These are phyloP conservation scores for Cladosporium cucumerinum DNA, from an alignment of 2,329 filamentous ascomycete genomes.

Conservation along the genomic window DNA sequence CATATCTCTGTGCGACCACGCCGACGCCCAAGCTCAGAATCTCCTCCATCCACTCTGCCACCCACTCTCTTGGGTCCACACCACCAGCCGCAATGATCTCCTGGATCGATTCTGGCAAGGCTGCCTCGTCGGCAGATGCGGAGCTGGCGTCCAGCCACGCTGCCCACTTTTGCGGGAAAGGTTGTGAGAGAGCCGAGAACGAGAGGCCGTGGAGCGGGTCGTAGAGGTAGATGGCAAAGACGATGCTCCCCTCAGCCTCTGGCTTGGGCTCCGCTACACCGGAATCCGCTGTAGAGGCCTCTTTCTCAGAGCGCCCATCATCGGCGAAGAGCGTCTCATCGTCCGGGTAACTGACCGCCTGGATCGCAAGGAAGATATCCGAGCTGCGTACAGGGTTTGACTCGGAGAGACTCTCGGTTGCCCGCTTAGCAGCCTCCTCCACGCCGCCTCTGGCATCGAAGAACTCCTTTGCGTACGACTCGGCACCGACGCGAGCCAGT, in stretches of 20 bases:
- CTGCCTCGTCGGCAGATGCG: slow-evolving; percentile 32
- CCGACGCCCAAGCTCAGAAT: slow-evolving; percentile 73
- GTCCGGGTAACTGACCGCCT: slow-evolving; percentile 69
- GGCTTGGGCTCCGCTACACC: slow-evolving; percentile 49
- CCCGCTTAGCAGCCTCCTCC: slow-evolving; percentile 73
- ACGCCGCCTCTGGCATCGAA: slow-evolving; percentile 75
- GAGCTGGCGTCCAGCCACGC: slow-evolving; percentile 80
- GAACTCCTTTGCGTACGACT: slow-evolving; percentile 82
- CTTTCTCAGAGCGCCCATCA: slow-evolving; percentile 40
- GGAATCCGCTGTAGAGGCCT: slow-evolving; percentile 48
- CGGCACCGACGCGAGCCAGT: slow-evolving; percentile 82
- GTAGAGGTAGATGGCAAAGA: slow-evolving; percentile 74
- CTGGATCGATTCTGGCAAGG: slow-evolving; percentile 76
- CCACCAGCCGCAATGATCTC: slow-evolving; percentile 72
- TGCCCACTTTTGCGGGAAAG: slow-evolving; percentile 80
- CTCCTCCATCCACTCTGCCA: slow-evolving; percentile 96
- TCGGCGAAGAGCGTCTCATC: slow-evolving; percentile 66
- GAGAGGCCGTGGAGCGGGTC: slow-evolving; percentile 90
- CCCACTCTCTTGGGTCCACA: slow-evolving; percentile 94
- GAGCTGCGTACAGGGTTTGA: slow-evolving; percentile 86
- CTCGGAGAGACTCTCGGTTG: slow-evolving; percentile 74
- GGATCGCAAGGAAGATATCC: slow-evolving; percentile 93
- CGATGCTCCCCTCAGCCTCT: slow-evolving; percentile 58
- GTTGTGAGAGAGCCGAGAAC: slow-evolving; percentile 78
- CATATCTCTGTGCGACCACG: slow-evolving; percentile 89